phyloP scores from a whole-genome alignment of 148 eudicot genomes.

The Vaccinium macrocarpon region DNA sequence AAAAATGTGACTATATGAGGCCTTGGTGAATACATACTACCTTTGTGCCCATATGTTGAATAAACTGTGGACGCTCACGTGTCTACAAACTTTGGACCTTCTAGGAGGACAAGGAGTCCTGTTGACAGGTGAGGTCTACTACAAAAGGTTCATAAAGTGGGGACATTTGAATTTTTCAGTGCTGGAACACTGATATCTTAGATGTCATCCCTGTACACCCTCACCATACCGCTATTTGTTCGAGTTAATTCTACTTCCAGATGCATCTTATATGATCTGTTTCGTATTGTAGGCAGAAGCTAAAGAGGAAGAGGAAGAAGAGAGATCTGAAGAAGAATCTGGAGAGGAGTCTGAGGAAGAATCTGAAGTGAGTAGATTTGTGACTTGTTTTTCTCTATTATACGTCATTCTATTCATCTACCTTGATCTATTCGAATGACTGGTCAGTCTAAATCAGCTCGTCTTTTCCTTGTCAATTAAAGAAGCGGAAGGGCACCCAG shows the following conservation, averaged over 20 bases:
- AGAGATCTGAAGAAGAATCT: conserved; percentile 68
- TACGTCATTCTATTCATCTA: not conserved
- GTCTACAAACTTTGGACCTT: not conserved
- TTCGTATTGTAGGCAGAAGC: conserved; percentile 50
- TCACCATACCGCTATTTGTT: not conserved
- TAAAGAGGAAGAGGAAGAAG: conserved; percentile 52
- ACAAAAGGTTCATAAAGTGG: not conserved
- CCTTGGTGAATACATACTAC: not conserved
- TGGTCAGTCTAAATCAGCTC: not conserved
- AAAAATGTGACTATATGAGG: not conserved
- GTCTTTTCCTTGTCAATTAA: conserved; percentile 20
- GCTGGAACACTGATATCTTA: not conserved
- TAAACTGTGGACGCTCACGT: not conserved
- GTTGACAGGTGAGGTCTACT: not conserved
- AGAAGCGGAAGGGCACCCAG: conserved; percentile 76
- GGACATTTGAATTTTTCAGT: not conserved
- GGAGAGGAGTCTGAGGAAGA: conserved; percentile 64
- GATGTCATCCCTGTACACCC: not conserved
- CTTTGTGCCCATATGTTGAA: not conserved
- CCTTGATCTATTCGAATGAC: not conserved
- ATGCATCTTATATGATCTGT: not conserved
- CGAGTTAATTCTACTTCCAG: not conserved
- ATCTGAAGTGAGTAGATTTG: conserved; percentile 38
- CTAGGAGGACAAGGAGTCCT: not conserved
- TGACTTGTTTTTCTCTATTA: not conserved